Evolutionary conservation across 2,329 filamentous ascomycete genomes (phyloP).

Genomic region (Fusarium drepaniforme): DNA sequence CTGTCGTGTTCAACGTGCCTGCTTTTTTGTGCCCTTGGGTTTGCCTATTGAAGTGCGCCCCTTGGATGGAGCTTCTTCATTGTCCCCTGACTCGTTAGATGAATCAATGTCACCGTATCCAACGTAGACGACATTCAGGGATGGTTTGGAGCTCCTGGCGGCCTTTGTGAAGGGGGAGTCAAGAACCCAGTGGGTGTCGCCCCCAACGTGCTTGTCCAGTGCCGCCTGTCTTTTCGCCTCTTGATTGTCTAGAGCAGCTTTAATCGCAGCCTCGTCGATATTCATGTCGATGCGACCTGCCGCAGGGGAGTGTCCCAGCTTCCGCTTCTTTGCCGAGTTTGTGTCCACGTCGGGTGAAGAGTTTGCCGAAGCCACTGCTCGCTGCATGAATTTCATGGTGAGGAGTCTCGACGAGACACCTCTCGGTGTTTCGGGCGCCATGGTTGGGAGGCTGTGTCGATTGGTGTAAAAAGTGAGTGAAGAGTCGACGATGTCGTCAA

Average conservation of each 20-base stretch:
- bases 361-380: slow-evolving; percentile 75
- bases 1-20: slow-evolving; percentile 42
- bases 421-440: slow-evolving; percentile 68
- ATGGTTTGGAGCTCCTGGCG: slow-evolving; percentile 49
- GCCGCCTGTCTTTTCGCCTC: slow-evolving; percentile 74
- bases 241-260: slow-evolving; percentile 74
- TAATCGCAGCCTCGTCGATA: slow-evolving; percentile 70
- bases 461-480: background rate
- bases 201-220: slow-evolving; percentile 71
- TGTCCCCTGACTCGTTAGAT: slow-evolving; percentile 49
- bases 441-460: slow-evolving; percentile 36
- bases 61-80: slow-evolving; percentile 49
- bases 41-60: slow-evolving; percentile 54
- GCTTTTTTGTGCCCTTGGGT: slow-evolving; percentile 41
- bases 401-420: slow-evolving; percentile 88
- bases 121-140: slow-evolving; percentile 70
- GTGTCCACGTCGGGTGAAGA: slow-evolving; percentile 62
- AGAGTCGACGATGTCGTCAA: background rate
- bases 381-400: slow-evolving; percentile 99
- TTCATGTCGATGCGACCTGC: slow-evolving; percentile 52
- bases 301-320: slow-evolving; percentile 54
- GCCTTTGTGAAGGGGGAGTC: slow-evolving; percentile 57
- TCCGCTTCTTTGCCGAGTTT: slow-evolving; percentile 73
- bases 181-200: slow-evolving; percentile 83
- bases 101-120: slow-evolving; percentile 65